A percentile compares a stretch with the other conserved stretches of the same genome.
Evolutionary conservation across 2,329 filamentous ascomycete genomes (phyloP).

Genomic region (Colletotrichum somersetense): DNA sequence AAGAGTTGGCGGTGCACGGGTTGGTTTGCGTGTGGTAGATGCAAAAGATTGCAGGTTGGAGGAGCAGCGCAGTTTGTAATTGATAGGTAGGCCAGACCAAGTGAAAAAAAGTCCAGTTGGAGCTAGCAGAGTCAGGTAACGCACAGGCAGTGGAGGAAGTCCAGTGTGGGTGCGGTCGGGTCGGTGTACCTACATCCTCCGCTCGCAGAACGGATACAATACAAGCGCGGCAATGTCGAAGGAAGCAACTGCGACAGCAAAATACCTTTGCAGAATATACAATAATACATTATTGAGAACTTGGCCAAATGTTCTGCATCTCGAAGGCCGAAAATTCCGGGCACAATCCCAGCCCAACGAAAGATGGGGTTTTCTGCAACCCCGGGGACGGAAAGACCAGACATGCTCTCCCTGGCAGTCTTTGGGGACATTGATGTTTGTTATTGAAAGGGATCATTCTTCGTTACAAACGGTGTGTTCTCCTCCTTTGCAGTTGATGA

Average conservation of each 20-base stretch:
- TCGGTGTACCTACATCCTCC: background rate
- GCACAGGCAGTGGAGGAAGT: conserved; percentile 16
- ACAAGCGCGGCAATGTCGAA: background rate
- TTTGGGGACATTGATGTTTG: too few relatives aligned
- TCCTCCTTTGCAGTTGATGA: background rate
- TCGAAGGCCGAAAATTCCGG: conserved; percentile 2
- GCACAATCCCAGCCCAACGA: background rate
- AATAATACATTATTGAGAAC: background rate
- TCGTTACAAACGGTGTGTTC: background rate
- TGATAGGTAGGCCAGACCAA: background rate
- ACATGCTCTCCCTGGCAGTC: background rate
- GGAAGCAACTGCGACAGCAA: background rate
- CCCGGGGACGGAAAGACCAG: conserved; percentile 17
- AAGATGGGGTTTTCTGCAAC: conserved; percentile 20
- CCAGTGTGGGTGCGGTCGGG: conserved; percentile 1
- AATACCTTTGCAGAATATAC: background rate
- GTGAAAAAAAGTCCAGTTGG: conserved; percentile 23
- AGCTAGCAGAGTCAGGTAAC: conserved; percentile 23
- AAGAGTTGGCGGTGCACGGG: conserved; percentile 20
- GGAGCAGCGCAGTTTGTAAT: background rate
- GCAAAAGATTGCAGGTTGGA: conserved; percentile 2
- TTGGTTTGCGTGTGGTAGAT: conserved; percentile 10
- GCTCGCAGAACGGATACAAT: background rate
- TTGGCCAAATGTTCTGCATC: background rate
- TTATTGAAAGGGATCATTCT: background rate